Evolutionary conservation across 2,329 filamentous ascomycete genomes (phyloP).

Genomic region (Scorias spongiosa): DNA sequence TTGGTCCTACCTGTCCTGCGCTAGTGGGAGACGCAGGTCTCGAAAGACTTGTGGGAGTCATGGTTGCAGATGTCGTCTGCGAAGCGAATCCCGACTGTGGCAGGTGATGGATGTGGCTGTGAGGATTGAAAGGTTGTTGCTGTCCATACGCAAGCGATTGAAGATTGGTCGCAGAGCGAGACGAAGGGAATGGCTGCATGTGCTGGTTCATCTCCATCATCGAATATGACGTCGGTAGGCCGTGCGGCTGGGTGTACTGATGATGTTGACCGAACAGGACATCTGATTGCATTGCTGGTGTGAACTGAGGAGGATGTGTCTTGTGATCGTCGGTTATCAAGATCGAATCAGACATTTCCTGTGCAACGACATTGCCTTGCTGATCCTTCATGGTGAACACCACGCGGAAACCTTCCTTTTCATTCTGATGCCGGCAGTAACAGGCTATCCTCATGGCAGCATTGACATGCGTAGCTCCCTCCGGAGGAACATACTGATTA

Average conservation of each 20-base stretch:
- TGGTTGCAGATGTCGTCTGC: slow-evolving; percentile 28
- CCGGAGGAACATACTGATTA: slow-evolving; percentile 22
- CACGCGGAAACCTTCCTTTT: slow-evolving; percentile 83
- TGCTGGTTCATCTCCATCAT: slow-evolving; percentile 23
- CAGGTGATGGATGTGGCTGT: slow-evolving; percentile 21
- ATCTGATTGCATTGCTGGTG: slow-evolving; percentile 11
- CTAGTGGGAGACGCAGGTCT: slow-evolving; percentile 55
- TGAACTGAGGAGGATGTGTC: slow-evolving; percentile 41
- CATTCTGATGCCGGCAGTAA: slow-evolving; percentile 88
- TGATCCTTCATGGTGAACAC: slow-evolving; percentile 90
- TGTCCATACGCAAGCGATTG: slow-evolving; percentile 34
- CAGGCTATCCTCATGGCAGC: slow-evolving; percentile 92
- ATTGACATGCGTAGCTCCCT: slow-evolving; percentile 60
- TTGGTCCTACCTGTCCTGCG: slow-evolving; percentile 44
- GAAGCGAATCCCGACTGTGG: slow-evolving; percentile 16
- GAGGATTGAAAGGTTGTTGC: slow-evolving; percentile 15
- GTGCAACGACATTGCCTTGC: slow-evolving; percentile 59
- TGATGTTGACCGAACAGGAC: slow-evolving; percentile 13
- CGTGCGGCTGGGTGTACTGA: slow-evolving; percentile 12
- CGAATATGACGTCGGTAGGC: slow-evolving; percentile 21
- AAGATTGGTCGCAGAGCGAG: slow-evolving; percentile 49
- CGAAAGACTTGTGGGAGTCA: slow-evolving; percentile 48
- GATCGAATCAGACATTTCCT: slow-evolving; percentile 73
- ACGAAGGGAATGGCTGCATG: slow-evolving; percentile 36
- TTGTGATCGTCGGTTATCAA: slow-evolving; percentile 99